These are phyloP conservation scores for Sugiyamaella japonica DNA, from an alignment of 1,139 yeast genomes.

Conservation along the genomic window DNA sequence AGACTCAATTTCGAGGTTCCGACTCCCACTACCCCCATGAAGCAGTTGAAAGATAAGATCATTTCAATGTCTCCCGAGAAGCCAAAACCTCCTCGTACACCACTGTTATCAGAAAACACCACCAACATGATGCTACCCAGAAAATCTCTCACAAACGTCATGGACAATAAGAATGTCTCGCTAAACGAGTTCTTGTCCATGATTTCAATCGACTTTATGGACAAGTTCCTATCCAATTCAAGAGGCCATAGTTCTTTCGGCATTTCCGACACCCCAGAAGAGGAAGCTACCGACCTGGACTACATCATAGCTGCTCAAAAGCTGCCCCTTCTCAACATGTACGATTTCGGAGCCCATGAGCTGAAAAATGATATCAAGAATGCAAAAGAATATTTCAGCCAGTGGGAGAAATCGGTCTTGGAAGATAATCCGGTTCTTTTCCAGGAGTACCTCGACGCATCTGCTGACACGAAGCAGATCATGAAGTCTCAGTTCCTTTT, in stretches of 20 bases:
- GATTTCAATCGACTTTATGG: slow-evolving; percentile 39
- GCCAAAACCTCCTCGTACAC: slow-evolving; percentile 2
- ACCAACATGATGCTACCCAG: neutral
- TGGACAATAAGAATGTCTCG: slow-evolving; percentile 25
- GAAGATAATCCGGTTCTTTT: slow-evolving; percentile 53
- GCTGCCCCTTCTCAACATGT: slow-evolving; percentile 38
- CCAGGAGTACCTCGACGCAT: slow-evolving; percentile 48
- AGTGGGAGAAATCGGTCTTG: slow-evolving; percentile 47
- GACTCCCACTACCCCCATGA: neutral
- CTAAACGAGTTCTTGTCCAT: slow-evolving; percentile 36
- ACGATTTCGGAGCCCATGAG: slow-evolving; percentile 49
- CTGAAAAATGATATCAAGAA: slow-evolving; percentile 49
- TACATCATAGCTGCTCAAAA: slow-evolving; percentile 34
- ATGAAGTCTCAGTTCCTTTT: slow-evolving; percentile 51
- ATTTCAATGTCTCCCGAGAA: slow-evolving; percentile 22
- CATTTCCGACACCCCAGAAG: slow-evolving; percentile 25
- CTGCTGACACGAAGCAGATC: slow-evolving; percentile 43
- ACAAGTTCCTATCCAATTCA: slow-evolving; percentile 36
- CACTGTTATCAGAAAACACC: neutral
- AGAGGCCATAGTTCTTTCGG: slow-evolving; percentile 35
- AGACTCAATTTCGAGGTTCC: neutral
- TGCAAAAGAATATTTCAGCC: slow-evolving; percentile 48
- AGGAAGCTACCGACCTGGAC: slow-evolving; percentile 31
- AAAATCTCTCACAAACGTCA: neutral
- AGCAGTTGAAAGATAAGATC: slow-evolving; percentile 8